Percentiles rank a stretch among this genome's conserved stretches.
Conservation (phyloP, 1,284 basidiomycete genomes). For the Ganoderma meredithae region DNA sequence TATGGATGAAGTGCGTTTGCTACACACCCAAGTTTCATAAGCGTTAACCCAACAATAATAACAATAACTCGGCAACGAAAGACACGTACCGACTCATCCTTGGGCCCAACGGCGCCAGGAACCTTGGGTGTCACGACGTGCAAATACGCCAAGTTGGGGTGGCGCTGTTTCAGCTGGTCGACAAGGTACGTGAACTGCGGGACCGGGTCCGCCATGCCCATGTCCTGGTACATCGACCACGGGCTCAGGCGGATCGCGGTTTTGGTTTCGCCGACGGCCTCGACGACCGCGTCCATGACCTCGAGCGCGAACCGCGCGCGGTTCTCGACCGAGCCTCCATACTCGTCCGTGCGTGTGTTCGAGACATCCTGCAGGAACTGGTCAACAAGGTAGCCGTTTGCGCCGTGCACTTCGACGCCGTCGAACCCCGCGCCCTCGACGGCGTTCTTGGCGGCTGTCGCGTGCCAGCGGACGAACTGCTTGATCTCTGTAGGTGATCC, state of each 20-base stretch:
- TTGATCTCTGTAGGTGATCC: background rate
- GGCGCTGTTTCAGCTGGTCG: conserved; percentile 44
- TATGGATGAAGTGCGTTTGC: conserved; percentile 37
- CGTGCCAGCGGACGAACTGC: conserved; percentile 42
- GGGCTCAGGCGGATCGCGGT: conserved; percentile 49
- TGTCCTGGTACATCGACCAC: conserved; percentile 16
- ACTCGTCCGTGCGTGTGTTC: conserved; percentile 65
- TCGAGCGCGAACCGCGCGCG: conserved; percentile 56
- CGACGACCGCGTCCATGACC: conserved; percentile 53
- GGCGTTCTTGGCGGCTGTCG: conserved; percentile 50
- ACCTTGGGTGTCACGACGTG: conserved; percentile 53
- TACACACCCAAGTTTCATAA: background rate
- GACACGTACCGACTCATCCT: conserved; percentile 12
- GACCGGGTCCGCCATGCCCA: conserved; percentile 52
- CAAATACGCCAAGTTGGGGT: conserved; percentile 65
- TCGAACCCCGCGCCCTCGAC: conserved; percentile 54
- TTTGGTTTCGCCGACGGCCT: conserved; percentile 46
- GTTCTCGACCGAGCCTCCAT: conserved; percentile 64
- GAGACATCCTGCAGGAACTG: conserved; percentile 51
- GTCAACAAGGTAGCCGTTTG: conserved; percentile 50
- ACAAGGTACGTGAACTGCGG: conserved; percentile 51
- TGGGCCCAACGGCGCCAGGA: conserved; percentile 23
- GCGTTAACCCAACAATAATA: background rate
- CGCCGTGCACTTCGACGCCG: conserved; percentile 45
- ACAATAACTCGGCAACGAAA: background rate